Percentiles rank a stretch among this genome's conserved stretches.
Evolutionary conservation across 208 protist species (phyloP).

Genomic region (Crithidia thermophila): DNA sequence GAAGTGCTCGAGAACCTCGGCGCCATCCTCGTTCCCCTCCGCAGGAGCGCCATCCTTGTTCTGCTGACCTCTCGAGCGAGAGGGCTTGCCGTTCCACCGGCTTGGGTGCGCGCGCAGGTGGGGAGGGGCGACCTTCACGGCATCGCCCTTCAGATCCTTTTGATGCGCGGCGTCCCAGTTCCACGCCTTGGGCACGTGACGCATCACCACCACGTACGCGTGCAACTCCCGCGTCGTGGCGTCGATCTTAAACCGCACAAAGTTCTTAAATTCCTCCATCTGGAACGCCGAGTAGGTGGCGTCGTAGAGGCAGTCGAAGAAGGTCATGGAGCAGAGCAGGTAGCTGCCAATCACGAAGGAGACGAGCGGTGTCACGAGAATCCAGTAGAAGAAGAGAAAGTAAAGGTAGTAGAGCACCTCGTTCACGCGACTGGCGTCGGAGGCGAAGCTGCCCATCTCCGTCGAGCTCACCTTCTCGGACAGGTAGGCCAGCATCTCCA

Average conservation of each 20-base stretch:
- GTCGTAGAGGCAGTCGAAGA: constrained; percentile 81
- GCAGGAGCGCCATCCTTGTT: background rate
- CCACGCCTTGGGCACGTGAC: constrained; percentile 74
- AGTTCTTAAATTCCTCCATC: constrained; percentile 89
- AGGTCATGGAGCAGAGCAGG: constrained; percentile 64
- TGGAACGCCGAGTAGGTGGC: constrained; percentile 83
- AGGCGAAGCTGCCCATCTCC: constrained; percentile 50
- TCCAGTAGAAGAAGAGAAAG: constrained; percentile 80
- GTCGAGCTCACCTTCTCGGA: constrained; percentile 52
- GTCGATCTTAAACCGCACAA: constrained; percentile 74
- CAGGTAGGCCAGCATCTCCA: constrained; percentile 71
- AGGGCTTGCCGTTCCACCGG: constrained; percentile 50
- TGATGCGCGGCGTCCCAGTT: constrained; percentile 49
- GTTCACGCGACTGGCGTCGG: constrained; percentile 41
- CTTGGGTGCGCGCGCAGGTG: constrained; percentile 68
- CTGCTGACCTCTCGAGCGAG: background rate
- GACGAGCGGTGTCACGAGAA: constrained; percentile 75
- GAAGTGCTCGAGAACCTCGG: constrained; percentile 60
- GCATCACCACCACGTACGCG: constrained; percentile 62
- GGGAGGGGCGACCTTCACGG: constrained; percentile 39
- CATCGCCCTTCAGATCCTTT: constrained; percentile 32
- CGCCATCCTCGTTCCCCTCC: constrained; percentile 20
- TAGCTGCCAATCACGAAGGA: constrained; percentile 82
- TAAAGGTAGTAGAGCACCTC: constrained; percentile 77
- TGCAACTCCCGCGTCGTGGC: constrained; percentile 57